Percentiles rank a stretch among this genome's conserved stretches.
phyloP scores from a whole-genome alignment of 1,284 basidiomycete species.

The Ceratobasidium sp. region DNA sequence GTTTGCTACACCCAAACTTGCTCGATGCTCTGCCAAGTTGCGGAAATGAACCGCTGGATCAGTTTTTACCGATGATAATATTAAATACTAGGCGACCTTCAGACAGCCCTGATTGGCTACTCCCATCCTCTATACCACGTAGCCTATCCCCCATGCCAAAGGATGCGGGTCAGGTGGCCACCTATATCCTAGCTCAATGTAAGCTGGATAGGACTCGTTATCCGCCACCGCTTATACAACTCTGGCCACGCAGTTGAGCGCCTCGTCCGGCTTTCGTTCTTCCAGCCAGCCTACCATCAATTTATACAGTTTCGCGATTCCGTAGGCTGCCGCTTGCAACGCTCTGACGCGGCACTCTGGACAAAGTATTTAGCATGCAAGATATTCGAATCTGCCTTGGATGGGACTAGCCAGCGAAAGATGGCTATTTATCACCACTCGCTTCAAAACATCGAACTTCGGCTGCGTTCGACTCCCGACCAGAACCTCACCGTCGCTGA shows the following conservation, averaged over 20 bases:
- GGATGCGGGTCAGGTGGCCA: not conserved
- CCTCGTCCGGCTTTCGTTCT: slow-evolving; percentile 1
- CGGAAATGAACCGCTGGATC: no score
- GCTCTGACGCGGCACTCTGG: not conserved
- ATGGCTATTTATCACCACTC: not conserved
- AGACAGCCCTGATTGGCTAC: not conserved
- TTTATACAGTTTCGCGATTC: not conserved
- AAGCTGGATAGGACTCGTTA: no score
- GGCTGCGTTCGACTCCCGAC: not conserved
- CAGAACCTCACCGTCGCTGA: not conserved
- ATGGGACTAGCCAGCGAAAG: not conserved
- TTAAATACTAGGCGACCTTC: not conserved
- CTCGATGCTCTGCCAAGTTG: no score
- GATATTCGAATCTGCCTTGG: not conserved
- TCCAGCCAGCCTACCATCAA: not conserved
- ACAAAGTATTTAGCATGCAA: slow-evolving; percentile 3
- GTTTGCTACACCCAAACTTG: no score
- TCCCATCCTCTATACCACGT: not conserved
- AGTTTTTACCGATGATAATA: not conserved
- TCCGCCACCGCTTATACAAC: not conserved
- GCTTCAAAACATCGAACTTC: not conserved
- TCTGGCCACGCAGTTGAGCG: not conserved
- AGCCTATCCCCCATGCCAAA: not conserved
- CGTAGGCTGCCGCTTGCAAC: not conserved
- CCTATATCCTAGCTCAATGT: slow-evolving; percentile 1